Percentiles rank a stretch among this genome's conserved stretches.
Conservation (phyloP, 768 basidiomycete genomes). For the Lentinula boryana region DNA sequence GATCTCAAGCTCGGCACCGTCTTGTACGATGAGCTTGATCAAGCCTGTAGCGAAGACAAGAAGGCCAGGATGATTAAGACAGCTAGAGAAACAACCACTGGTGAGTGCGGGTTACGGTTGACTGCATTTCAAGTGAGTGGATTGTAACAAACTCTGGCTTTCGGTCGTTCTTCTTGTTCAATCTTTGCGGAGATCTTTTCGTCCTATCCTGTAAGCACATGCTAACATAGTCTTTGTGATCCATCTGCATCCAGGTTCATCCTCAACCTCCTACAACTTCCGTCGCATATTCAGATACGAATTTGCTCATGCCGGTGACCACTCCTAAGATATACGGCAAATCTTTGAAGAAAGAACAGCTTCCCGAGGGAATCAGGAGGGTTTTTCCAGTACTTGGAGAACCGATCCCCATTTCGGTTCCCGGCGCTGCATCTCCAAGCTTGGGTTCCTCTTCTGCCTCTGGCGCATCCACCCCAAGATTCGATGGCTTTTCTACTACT, state of each 20-base stretch:
- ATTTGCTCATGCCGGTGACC: constrained; percentile 43
- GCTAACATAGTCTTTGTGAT: not conserved
- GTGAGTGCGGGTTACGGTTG: constrained; percentile 70
- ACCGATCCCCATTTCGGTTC: not conserved
- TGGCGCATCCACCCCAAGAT: not conserved
- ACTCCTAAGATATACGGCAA: constrained; percentile 79
- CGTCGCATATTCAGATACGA: constrained; percentile 50
- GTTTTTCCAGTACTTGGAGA: constrained; percentile 61
- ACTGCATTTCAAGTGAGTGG: constrained; percentile 83
- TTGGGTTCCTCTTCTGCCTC: not conserved
- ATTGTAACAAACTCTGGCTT: too few species aligned
- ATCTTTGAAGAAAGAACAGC: constrained; percentile 57
- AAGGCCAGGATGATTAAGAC: constrained; percentile 66
- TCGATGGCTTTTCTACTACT: not conserved
- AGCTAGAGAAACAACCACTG: constrained; percentile 66
- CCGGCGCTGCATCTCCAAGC: not conserved
- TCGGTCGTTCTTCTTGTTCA: not conserved
- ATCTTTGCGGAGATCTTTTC: too few species aligned
- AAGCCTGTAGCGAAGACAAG: constrained; percentile 53
- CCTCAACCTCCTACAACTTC: not conserved
- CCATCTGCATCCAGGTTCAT: constrained; percentile 1
- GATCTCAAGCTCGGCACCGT: constrained; percentile 93
- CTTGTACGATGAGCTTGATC: constrained; percentile 67
- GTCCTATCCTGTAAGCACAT: too few species aligned
- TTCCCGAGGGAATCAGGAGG: constrained; percentile 67